Base-by-base conservation (phyloP, 768 basidiomycete genomes). In the Termitomyces sp. region DNA sequence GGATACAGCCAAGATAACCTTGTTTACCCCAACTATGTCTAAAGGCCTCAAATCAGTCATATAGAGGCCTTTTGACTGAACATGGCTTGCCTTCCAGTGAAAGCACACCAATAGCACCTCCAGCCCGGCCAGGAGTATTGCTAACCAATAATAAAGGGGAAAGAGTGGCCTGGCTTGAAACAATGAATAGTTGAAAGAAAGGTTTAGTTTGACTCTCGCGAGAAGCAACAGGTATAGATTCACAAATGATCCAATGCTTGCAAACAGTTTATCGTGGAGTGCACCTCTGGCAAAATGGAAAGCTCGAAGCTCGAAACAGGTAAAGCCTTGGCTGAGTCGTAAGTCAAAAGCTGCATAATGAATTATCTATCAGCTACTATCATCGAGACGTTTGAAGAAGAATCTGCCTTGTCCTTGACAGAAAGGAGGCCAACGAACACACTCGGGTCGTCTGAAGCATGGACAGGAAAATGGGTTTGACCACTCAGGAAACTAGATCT, bases 231-330 rank as follows among this genome's bases (percentile, higher is more conserved):
- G 33, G 20, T 18, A 12, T 3, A 10, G 60, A 45, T 81, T 42
- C 64, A 91, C 90, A 92, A 94, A 68, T 94, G 94, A 68, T 97
- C 94, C 48, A 98, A 72, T 0, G 94, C 93, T 68, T 98, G 93
- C 75, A 97, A 92, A 65, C 91, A 97, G 65, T 91, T 95, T 68
- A 97, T 95, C 9, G 82, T 80, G 0, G 93, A 92, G 42, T 77
- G 77, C 4, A 93, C 94, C 72, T 98, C 95, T 0, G 95, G 96
- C 10, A 98, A 72, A 26, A 95, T 87, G 0, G 89, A 85, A 0
- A 98, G 78, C 2, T 79, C 73, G 69, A 98, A 92, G 43, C 82
- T 73, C 0, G 86, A 85, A 6, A 94, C 86, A 6, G 88, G 86
- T 38, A 86, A 78, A 2, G 75, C 82, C 67, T 87, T 79, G 12